Conservation (phyloP, 805 yeast genomes). For the Wickerhamiella siamensis region DNA sequence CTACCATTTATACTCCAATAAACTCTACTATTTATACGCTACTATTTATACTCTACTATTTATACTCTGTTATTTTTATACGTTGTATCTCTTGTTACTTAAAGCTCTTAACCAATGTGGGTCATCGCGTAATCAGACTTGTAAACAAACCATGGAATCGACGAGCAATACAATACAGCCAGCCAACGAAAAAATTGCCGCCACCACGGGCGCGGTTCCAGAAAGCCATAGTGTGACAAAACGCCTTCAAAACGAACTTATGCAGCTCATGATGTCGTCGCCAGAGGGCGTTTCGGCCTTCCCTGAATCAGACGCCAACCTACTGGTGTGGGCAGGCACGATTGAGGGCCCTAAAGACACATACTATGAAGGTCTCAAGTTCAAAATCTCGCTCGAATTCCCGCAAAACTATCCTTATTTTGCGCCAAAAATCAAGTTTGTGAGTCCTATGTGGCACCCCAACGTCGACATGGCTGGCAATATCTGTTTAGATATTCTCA, state of each 20-base stretch:
- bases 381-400: conserved; percentile 36
- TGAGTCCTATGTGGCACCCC: conserved; percentile 52
- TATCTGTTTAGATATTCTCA: conserved; percentile 48
- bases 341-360: conserved; percentile 46
- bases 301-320: conserved; percentile 38
- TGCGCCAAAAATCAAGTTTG: conserved; percentile 43
- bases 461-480: conserved; percentile 51
- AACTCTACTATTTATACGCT: no score
- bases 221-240: conserved; percentile 37
- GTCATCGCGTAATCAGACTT: background rate
- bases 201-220: conserved; percentile 14
- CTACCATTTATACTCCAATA: no score
- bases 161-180: conserved; percentile 4
- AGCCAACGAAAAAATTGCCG: background rate
- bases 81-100: no score
- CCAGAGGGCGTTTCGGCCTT: conserved; percentile 42
- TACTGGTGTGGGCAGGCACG: conserved; percentile 43
- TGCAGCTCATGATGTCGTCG: conserved; percentile 37
- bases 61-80: no score
- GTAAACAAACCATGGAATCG: conserved; percentile 5
- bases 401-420: conserved; percentile 43
- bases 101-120: no score
- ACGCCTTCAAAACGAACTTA: conserved; percentile 37
- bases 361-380: conserved; percentile 39
- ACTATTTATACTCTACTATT: no score